Base-by-base conservation (phyloP, 306 rosid genomes). In the Styphnolobium japonicum region DNA sequence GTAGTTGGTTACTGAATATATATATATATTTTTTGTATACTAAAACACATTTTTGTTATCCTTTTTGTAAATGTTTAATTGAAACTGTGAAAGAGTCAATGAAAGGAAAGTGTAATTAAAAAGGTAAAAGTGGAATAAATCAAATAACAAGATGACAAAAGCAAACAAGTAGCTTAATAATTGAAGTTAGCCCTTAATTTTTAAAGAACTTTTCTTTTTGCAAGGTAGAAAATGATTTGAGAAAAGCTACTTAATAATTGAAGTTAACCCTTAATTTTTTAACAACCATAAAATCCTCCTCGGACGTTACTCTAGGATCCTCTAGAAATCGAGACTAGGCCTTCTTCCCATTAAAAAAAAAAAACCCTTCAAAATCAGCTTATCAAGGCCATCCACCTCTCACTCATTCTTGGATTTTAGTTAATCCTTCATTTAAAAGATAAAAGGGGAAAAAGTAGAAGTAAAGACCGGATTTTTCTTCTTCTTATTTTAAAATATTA, bases 111-210 rank as follows among this genome's bases (percentile, higher is more conserved):
- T 8, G 11, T 5, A 53, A 29, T 48, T 78, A 68, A 58, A 58
- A 73, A 14, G 69, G n/a, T 2, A 79, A 70, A 15, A 7, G 31
- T 33, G 64, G 64, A 79, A 70, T 10, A 34, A 70, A 46, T 70
- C 64, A 45, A 70, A 79, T 58, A 70, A 80, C n/a, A 71, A 71
- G 46, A 49, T 72, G 73, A 80, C 83, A 71, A 71, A 48, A 61
- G 66, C 29, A 70, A 70, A 31, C 71, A 60, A 70, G 75, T 78
- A 58, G 55, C 83, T 80, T 61, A 80, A 80, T 80, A 80, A 80
- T 80, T 80, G 83, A 80, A 79, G 66, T 71, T 79, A 79, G 71
- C 56, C 71, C 34, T 49, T 5, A 71, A 56, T 19, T 22, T 16
- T 71, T 80, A 36, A 71, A 49, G 83, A 45, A 43, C 16, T 60